A percentile compares a stretch with the other conserved stretches of the same genome.
Conservation (phyloP, 768 basidiomycete species). For the Russula vinacea region DNA sequence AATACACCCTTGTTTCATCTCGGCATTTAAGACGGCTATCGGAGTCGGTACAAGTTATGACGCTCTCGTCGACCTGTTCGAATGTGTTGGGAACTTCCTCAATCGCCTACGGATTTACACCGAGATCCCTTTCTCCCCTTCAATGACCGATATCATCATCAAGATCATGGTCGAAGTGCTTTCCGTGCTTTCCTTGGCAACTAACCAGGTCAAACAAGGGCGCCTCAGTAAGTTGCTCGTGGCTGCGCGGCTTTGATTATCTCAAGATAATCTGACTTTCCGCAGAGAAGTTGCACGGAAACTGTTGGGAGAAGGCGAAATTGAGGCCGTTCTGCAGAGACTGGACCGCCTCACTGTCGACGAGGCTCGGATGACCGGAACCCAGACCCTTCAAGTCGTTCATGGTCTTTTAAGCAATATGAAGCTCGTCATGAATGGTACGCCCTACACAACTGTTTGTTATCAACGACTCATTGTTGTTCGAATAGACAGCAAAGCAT, state of each 20-base stretch:
- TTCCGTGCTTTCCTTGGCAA: constrained; percentile 7
- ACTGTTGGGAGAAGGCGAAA: not conserved
- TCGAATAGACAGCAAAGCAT: not conserved
- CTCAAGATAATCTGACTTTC: too few species aligned
- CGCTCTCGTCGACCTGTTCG: constrained; percentile 3
- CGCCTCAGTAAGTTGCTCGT: not conserved
- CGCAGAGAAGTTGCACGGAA: not conserved
- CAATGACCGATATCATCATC: not conserved
- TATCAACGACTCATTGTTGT: not conserved
- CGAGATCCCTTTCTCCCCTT: not conserved
- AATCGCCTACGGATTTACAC: not conserved
- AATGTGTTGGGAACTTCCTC: constrained; percentile 5
- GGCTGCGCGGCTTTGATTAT: too few species aligned
- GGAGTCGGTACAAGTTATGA: constrained; percentile 6
- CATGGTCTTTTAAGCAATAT: not conserved
- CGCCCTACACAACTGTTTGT: not conserved
- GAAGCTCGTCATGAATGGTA: not conserved
- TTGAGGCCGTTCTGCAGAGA: not conserved
- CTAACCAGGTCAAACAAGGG: not conserved
- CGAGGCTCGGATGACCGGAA: not conserved
- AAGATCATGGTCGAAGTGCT: constrained; percentile 8
- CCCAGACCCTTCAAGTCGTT: not conserved
- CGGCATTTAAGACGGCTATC: not conserved
- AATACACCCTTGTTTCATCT: not conserved
- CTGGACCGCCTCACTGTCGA: not conserved